phyloP scores from a whole-genome alignment of 129 eudicot species.

The Ambrosia trifida region DNA sequence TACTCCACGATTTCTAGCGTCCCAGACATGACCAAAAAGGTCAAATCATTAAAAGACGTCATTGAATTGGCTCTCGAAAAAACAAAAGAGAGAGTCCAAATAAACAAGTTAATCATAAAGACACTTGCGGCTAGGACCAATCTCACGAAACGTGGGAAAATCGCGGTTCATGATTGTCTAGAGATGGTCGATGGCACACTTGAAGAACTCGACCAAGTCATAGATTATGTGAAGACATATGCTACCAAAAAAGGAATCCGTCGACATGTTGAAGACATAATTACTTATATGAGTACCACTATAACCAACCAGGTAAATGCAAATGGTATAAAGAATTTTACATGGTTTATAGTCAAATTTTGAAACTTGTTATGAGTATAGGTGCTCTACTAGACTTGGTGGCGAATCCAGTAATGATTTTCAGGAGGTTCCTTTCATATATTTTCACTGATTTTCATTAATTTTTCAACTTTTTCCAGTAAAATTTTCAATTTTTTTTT shows the following conservation, averaged over 20 bases:
- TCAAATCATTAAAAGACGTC: slow-evolving; percentile 47
- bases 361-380: too few relatives aligned
- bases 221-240: slow-evolving; percentile 43
- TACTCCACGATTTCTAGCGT: slow-evolving; percentile 45
- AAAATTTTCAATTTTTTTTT: too few relatives aligned
- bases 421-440: too few relatives aligned
- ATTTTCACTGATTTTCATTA: too few relatives aligned
- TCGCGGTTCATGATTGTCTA: slow-evolving; percentile 69
- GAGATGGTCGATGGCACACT: slow-evolving; percentile 66
- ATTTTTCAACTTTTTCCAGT: too few relatives aligned
- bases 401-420: too few relatives aligned
- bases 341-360: too few relatives aligned
- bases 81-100: slow-evolving; percentile 40
- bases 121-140: slow-evolving; percentile 28
- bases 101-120: slow-evolving; percentile 48
- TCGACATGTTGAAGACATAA: slow-evolving; percentile 54
- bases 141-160: slow-evolving; percentile 58
- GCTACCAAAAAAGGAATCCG: slow-evolving; percentile 41
- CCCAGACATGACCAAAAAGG: slow-evolving; percentile 29
- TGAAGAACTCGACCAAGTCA: slow-evolving; percentile 48
- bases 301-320: slow-evolving; percentile 52
- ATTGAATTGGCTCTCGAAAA: slow-evolving; percentile 47
- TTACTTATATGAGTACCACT: slow-evolving; percentile 63
- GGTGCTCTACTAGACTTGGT: too few relatives aligned
- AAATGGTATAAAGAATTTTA: too few relatives aligned